Percentiles rank a stretch among this genome's conserved stretches.
phyloP scores from a whole-genome alignment of 768 basidiomycete species.

The Termitomyces titanicus region DNA sequence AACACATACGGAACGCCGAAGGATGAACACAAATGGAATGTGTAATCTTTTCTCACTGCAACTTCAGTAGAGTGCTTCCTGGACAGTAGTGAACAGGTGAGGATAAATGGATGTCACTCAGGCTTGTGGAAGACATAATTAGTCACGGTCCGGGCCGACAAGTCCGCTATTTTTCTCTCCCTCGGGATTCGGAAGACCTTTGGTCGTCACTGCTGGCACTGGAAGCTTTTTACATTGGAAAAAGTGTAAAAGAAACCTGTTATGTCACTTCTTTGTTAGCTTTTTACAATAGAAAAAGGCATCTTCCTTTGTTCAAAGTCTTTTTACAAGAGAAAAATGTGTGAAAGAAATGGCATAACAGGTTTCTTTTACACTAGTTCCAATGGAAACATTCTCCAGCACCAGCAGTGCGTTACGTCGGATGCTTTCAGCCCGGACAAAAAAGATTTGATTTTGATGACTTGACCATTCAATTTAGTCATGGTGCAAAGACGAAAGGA shows the following conservation, averaged over 20 bases:
- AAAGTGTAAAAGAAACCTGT: too few relatives aligned
- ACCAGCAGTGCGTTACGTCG: too few relatives aligned
- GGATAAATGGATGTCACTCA: not conserved
- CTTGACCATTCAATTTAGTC: constrained; percentile 22
- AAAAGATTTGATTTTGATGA: constrained; percentile 23
- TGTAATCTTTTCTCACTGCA: not conserved
- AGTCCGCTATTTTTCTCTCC: not conserved
- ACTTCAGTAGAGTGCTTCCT: not conserved
- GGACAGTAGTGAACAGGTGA: not conserved
- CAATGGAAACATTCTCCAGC: too few relatives aligned
- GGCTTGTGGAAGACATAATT: not conserved
- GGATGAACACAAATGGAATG: not conserved
- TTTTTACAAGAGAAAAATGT: too few relatives aligned
- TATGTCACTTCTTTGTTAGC: too few relatives aligned
- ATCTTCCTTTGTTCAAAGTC: too few relatives aligned
- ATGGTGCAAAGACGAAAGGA: constrained; percentile 20
- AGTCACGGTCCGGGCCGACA: not conserved
- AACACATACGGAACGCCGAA: constrained; percentile 13
- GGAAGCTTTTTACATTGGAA: too few relatives aligned
- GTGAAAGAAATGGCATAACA: too few relatives aligned
- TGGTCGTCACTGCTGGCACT: too few relatives aligned
- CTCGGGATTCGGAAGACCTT: too few relatives aligned
- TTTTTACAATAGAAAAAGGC: too few relatives aligned
- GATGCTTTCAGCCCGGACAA: constrained; percentile 10
- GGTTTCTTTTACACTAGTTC: too few relatives aligned